Percentiles rank a stretch among this genome's conserved stretches.
Conservation (phyloP, 371 early-diverging fungal species). For the Apophysomyces sp. region DNA sequence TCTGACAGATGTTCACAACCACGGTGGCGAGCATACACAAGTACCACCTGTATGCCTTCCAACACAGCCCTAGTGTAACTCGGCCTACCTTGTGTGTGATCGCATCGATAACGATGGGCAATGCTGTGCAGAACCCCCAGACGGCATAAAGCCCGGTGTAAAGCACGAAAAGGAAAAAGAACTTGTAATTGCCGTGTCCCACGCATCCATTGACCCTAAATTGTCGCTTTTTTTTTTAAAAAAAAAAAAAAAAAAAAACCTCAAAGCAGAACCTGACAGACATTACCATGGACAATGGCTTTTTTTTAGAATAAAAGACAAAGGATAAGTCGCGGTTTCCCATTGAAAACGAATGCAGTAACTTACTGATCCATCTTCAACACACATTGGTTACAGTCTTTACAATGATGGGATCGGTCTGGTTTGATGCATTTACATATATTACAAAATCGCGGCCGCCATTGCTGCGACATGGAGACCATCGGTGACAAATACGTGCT, state of each 20-base stretch:
- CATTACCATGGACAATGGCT: slow-evolving; percentile 60
- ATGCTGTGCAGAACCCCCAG: slow-evolving; percentile 39
- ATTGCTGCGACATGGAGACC: slow-evolving; percentile 42
- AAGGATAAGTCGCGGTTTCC: neutral
- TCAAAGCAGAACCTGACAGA: too few relatives aligned
- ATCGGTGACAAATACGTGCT: slow-evolving; percentile 27
- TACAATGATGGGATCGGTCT: slow-evolving; percentile 65
- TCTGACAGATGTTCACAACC: slow-evolving; percentile 2
- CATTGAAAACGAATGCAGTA: too few relatives aligned
- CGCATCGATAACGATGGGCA: slow-evolving; percentile 34
- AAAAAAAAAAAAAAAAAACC: neutral
- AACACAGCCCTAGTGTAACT: neutral
- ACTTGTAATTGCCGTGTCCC: slow-evolving; percentile 63
- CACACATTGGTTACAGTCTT: slow-evolving; percentile 62
- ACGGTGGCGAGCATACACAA: slow-evolving; percentile 1
- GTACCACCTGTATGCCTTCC: neutral
- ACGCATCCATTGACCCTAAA: slow-evolving; percentile 56
- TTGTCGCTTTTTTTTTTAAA: neutral
- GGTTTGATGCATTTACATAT: slow-evolving; percentile 58
- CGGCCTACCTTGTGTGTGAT: slow-evolving; percentile 36
- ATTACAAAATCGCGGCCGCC: slow-evolving; percentile 56
- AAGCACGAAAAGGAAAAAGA: slow-evolving; percentile 54
- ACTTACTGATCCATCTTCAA: slow-evolving; percentile 68
- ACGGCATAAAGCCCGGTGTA: slow-evolving; percentile 51
- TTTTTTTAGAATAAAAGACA: slow-evolving; percentile 14